Conservation (phyloP, 2,329 filamentous ascomycete species). For the Arthrobotrys entomopaga region DNA sequence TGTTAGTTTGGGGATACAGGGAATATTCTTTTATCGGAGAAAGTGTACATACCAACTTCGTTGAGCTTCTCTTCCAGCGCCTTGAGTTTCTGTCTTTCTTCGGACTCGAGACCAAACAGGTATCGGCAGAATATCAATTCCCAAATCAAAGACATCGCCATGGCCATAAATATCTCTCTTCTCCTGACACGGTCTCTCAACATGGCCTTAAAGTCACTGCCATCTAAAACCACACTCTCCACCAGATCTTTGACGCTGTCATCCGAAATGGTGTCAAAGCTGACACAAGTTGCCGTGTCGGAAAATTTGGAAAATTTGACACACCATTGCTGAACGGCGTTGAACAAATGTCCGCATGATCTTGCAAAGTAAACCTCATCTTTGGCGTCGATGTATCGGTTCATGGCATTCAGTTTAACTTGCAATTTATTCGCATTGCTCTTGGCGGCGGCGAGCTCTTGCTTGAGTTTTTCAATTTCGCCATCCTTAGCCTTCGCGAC, state of each 20-base stretch:
- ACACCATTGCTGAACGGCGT: conserved; percentile 97
- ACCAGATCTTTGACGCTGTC: conserved; percentile 94
- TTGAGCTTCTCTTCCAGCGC: conserved; percentile 88
- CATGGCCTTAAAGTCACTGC: conserved; percentile 88
- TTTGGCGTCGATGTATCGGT: conserved; percentile 77
- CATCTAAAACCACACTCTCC: conserved; percentile 93
- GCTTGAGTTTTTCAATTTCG: conserved; percentile 80
- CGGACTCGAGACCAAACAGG: conserved; percentile 97
- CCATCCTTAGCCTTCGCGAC: conserved; percentile 82
- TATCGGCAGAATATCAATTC: conserved; percentile 98
- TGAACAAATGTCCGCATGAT: conserved; percentile 92
- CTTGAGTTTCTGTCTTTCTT: conserved; percentile 97
- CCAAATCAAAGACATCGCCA: conserved; percentile 99
- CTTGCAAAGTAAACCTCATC: conserved; percentile 97
- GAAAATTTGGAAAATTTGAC: conserved; percentile 97
- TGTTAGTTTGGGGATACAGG: conserved; percentile 30
- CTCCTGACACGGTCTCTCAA: conserved; percentile 87
- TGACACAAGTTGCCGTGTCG: conserved; percentile 54
- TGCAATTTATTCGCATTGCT: conserved; percentile 70
- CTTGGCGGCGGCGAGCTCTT: conserved; percentile 79
- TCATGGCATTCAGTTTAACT: conserved; percentile 68
- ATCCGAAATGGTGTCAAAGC: conserved; percentile 76
- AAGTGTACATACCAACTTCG: conserved; percentile 72
- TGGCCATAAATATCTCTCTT: conserved; percentile 96
- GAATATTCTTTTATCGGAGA: conserved; percentile 27